Conservation (phyloP, 352 stramenopile species). For the Pythium dissotocum region DNA sequence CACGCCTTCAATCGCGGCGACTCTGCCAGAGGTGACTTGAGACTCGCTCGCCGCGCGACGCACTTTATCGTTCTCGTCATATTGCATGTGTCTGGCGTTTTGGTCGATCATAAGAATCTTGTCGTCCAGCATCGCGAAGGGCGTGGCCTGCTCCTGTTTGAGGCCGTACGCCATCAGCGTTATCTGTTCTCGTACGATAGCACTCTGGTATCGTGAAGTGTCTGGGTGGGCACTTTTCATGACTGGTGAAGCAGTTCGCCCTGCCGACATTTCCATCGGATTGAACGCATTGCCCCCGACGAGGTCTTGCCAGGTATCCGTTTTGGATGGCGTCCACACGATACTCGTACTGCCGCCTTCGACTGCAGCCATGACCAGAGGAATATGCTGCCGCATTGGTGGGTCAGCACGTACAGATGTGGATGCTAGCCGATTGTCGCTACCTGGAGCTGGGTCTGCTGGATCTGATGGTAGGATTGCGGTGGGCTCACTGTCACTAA, state of each 20-base stretch:
- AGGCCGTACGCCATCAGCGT: slow-evolving; percentile 59
- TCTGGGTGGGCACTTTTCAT: slow-evolving; percentile 9
- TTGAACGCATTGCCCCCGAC: not conserved
- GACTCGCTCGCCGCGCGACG: not conserved
- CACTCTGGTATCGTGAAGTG: slow-evolving; percentile 25
- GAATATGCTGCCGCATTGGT: not conserved
- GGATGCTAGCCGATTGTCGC: not conserved
- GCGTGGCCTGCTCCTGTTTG: slow-evolving; percentile 45
- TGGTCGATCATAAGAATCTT: slow-evolving; percentile 55
- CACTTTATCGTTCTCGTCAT: slow-evolving; percentile 38
- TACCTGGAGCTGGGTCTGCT: too few relatives aligned
- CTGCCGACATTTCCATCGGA: not conserved
- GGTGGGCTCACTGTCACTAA: not conserved
- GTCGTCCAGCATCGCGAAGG: slow-evolving; percentile 55
- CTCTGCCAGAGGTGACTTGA: not conserved
- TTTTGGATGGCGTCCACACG: slow-evolving; percentile 1
- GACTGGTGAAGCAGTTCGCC: not conserved
- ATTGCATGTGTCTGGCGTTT: slow-evolving; percentile 44
- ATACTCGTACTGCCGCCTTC: not conserved
- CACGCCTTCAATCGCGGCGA: slow-evolving; percentile 32
- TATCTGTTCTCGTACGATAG: slow-evolving; percentile 23
- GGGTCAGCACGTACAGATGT: not conserved
- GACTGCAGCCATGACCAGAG: not conserved
- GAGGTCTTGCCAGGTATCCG: slow-evolving; percentile 17
- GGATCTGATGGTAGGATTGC: too few relatives aligned